Evolutionary conservation across 2,329 filamentous ascomycete genomes (phyloP), one percentile per base, ranked within the genome.

Genomic region (Epichloe gansuensis): DNA sequence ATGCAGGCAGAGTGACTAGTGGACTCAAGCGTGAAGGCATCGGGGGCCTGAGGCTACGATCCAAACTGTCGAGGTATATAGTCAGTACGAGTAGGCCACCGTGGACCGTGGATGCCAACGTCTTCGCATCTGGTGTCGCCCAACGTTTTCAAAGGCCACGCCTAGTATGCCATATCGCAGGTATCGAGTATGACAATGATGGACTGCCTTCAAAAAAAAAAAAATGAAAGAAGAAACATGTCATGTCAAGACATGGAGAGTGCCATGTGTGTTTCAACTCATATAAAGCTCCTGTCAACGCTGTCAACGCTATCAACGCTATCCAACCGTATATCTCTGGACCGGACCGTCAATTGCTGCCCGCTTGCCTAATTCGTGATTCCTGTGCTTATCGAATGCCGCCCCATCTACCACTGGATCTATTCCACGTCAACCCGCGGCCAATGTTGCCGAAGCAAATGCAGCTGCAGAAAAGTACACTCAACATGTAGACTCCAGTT

Each of bases 381-480:
- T 23, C 17, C 8, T 15, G 17, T 36, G 15, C 3, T 50, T 50
- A 70, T 57, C 69, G 65, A 47, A 71, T 59, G n/a, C 68, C 70
- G 36, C 66, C 72, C 73, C 71, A 75, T 42, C 76, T 63, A 3
- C 72, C 72, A 53, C 68, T 70, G n/a, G 61, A 66, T 21, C 43
- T 50, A 17, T 51, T 55, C 56, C 80, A 68, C n/a, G 84, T 82
- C 57, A 97, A 69, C 55, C 87, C 77, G 56, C 93, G 76, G 12
- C 93, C 93, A 63, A 98, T 89, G 64, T 95, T 97, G 11, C 93
- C 93, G 73, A 98, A 96, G 68, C 90, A 96, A 9, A 97, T 81
- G 59, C 88, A 89, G 62, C 88, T 94, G 69, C 93, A 96, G 65
- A 96, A 98, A 49, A 98, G 70, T 27, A 97, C 89, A 63, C 89